These are phyloP conservation scores for Coemansia guatemalensis DNA, from an alignment of 192 early-diverging fungal species.

Conservation along the genomic window DNA sequence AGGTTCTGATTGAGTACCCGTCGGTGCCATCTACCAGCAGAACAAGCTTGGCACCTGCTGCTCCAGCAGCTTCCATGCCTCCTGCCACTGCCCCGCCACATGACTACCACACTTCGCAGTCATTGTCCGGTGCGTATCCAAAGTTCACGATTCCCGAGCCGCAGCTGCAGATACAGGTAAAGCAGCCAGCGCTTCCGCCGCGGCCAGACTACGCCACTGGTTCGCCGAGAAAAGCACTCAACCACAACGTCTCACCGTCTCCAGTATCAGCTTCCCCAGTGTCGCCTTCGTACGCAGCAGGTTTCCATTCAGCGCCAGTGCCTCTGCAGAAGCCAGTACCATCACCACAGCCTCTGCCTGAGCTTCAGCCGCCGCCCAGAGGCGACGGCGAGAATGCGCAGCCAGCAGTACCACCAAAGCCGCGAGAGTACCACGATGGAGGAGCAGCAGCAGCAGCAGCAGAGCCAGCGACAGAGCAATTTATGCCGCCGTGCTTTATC, in stretches of 20 bases:
- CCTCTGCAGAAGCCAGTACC: constrained; percentile 4
- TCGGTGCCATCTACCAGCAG: background rate
- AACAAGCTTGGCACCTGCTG: background rate
- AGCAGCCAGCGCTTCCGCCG: constrained; percentile 13
- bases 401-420: constrained; percentile 44
- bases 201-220: constrained; percentile 10
- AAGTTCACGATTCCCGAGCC: background rate
- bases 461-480: background rate
- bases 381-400: background rate
- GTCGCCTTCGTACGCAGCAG: background rate
- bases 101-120: background rate
- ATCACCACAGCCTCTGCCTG: background rate
- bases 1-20: constrained; percentile 20
- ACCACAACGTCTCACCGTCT: background rate
- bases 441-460: background rate
- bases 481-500: constrained; percentile 42
- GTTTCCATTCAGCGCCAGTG: background rate
- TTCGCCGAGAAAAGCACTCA: background rate
- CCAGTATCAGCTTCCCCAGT: background rate
- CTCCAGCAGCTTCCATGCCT: background rate
- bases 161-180: constrained; percentile 1
- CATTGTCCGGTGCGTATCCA: constrained; percentile 2
- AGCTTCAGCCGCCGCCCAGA: background rate
- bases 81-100: background rate
- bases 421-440: constrained; percentile 32